phyloP scores from a whole-genome alignment of 257 asterid species.

The Nicotiana attenuata region DNA sequence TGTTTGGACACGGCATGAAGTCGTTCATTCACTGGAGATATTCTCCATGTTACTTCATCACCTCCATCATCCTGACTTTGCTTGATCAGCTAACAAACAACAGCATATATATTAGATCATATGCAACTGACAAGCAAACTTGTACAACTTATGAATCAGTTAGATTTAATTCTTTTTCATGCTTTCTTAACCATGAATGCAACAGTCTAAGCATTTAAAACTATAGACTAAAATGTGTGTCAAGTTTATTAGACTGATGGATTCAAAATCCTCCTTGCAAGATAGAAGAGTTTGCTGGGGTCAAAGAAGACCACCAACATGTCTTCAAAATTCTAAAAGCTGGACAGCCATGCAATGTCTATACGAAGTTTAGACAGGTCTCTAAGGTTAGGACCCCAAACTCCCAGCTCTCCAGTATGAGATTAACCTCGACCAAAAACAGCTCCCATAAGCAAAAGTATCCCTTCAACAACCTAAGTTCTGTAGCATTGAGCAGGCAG shows the following conservation, averaged over 20 bases:
- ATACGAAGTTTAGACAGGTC: neutral
- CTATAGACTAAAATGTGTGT: neutral
- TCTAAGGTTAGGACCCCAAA: neutral
- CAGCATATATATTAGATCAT: constrained; percentile 8
- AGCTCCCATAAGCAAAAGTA: neutral
- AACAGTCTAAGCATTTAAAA: neutral
- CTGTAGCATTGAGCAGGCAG: neutral
- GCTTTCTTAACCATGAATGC: neutral
- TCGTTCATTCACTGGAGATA: constrained; percentile 88
- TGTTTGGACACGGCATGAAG: constrained; percentile 73
- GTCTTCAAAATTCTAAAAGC: neutral
- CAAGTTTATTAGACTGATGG: neutral
- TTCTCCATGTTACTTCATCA: constrained; percentile 88
- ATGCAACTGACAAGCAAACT: neutral
- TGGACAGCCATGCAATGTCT: neutral
- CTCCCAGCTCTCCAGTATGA: neutral
- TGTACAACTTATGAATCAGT: neutral
- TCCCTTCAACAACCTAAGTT: neutral
- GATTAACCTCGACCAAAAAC: neutral
- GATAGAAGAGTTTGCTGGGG: constrained; percentile 1
- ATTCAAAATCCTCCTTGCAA: neutral
- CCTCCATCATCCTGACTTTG: constrained; percentile 89
- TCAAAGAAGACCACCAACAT: neutral
- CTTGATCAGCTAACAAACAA: constrained; percentile 58
- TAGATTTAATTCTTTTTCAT: neutral